A percentile compares a stretch with the other conserved stretches of the same genome.
Conservation (phyloP, 2,329 filamentous ascomycete genomes). For the Colletotrichum shisoi region DNA sequence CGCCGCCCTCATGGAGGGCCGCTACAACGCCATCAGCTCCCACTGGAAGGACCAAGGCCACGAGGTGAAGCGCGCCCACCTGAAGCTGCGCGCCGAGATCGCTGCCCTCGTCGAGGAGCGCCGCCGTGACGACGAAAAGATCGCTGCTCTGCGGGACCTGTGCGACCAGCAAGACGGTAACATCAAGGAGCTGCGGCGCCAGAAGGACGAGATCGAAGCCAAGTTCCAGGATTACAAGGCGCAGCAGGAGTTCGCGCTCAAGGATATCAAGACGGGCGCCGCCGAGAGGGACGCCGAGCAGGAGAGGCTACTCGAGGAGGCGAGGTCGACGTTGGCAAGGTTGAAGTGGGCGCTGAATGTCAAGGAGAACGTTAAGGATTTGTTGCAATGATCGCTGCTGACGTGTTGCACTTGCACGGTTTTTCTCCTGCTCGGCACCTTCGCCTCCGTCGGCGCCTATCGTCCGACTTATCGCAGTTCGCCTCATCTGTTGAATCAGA, state of each 20-base stretch:
- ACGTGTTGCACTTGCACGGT: not conserved
- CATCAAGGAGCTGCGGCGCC: constrained; percentile 64
- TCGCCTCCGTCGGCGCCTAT: not conserved
- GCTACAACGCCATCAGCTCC: constrained; percentile 71
- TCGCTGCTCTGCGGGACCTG: constrained; percentile 70
- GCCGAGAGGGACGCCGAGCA: constrained; percentile 68
- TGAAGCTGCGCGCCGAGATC: constrained; percentile 63
- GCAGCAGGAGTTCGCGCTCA: constrained; percentile 68
- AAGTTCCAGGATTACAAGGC: constrained; percentile 71
- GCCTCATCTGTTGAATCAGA: not conserved
- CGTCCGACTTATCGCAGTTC: not conserved
- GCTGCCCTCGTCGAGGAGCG: constrained; percentile 63
- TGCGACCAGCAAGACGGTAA: constrained; percentile 78
- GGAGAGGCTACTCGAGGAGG: constrained; percentile 64
- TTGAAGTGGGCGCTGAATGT: constrained; percentile 77
- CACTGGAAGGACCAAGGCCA: constrained; percentile 73
- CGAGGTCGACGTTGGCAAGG: constrained; percentile 69
- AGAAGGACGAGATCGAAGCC: constrained; percentile 68
- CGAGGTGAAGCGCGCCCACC: constrained; percentile 63
- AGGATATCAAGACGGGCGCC: constrained; percentile 66
- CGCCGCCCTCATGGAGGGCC: constrained; percentile 72
- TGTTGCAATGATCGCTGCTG: constrained; percentile 52
- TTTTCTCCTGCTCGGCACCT: too few relatives aligned
- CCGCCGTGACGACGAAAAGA: constrained; percentile 67
- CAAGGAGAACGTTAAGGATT: constrained; percentile 66